Evolutionary conservation across 2,329 filamentous ascomycete species (phyloP), one percentile per base, ranked within the genome.

Genomic region (Dissoconium aciculare): DNA sequence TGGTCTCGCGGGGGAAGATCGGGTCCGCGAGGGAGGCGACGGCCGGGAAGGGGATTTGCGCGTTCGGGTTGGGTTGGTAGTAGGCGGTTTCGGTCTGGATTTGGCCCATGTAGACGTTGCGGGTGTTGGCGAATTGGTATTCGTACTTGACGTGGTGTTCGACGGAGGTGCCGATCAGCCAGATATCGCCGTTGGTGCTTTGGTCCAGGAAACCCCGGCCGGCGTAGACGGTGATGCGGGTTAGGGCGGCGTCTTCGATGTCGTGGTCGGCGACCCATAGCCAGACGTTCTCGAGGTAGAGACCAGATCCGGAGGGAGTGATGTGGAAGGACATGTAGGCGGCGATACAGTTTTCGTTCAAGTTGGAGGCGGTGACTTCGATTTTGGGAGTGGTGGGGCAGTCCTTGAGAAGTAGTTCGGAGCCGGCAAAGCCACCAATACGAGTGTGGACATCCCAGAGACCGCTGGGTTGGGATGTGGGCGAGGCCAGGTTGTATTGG

Each of bases 231-330:
- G 78, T 78, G 55, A 89, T 78, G 55, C 89, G 79, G 31, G 57
- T 72, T 51, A 79, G 70, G 47, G 75, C 71, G 1, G 57, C 42
- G 12, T 73, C 68, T 52, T 94, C 85, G 15, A 94, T 74, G 51
- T 92, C 81, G 59, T 94, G 87, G 53, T 94, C 85, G 1, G 85
- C 74, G 15, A 82, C 76, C 85, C 85, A 94, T 52, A 82, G 74
- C 85, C 87, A 94, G 30, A 68, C 73, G 59, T 93, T 93, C 61
- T 94, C 85, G 26, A 92, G 60, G 57, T 93, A 93, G 16, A 74
- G 66, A 3, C 47, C 49, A 2, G 73, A 72, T 0, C 60, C 65
- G n/a, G 58, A 54, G 30, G 60, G 54, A 8, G 69, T 72, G 27
- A 73, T 41, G 35, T 52, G 48, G 32, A 51, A 36, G n/a, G 40